Conservation (phyloP, 163 green algal genomes). For the Scenedesmus sp. region DNA sequence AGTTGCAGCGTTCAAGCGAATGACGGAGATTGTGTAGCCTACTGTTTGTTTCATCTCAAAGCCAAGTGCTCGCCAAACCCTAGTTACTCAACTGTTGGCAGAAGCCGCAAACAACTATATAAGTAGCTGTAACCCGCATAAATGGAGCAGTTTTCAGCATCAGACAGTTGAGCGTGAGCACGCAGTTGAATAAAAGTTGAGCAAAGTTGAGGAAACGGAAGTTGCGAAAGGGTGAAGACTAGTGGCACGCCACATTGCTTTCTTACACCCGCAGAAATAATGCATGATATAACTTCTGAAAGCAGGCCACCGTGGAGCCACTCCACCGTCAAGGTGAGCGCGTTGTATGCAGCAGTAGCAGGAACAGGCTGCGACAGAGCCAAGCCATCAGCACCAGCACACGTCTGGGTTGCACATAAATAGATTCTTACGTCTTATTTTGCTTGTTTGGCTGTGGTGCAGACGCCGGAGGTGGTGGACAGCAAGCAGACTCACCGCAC, state of each 20-base stretch:
- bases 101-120: not conserved
- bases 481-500: not conserved
- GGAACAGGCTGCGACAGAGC: not conserved
- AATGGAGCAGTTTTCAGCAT: not conserved
- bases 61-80: not conserved
- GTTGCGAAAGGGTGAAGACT: not conserved
- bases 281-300: not conserved
- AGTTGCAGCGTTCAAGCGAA: no score
- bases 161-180: not conserved
- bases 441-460: not conserved
- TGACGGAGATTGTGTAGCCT: no score
- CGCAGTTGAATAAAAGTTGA: not conserved
- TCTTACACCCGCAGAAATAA: not conserved
- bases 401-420: not conserved
- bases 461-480: not conserved
- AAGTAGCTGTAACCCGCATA: not conserved
- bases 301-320: not conserved
- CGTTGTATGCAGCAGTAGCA: not conserved
- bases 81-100: not conserved
- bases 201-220: no score
- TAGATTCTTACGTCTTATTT: not conserved
- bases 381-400: not conserved
- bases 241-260: not conserved
- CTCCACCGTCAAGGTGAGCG: not conserved
- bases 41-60: not conserved